Base-by-base conservation (phyloP, 257 asterid species). In the Striga asiatica region DNA sequence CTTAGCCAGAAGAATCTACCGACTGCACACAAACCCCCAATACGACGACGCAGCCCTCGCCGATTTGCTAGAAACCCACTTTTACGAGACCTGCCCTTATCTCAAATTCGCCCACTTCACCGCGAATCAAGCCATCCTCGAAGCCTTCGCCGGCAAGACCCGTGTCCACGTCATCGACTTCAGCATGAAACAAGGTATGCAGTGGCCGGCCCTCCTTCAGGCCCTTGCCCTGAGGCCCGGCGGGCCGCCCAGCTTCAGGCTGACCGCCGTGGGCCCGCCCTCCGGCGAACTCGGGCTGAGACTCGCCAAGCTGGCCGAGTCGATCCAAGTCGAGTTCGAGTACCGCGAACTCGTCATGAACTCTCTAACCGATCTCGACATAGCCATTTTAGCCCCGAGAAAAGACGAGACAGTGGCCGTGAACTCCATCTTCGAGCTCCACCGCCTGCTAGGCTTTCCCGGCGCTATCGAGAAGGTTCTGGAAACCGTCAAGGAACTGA, bases 61-160 rank as follows among this genome's bases (percentile, higher is more conserved):
- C 0, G 88, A 84, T 42, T 29, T 65, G 42, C 61, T 81, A 1
- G 80, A 84, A 58, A 81, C 69, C 77, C 94, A 84, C 67, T 84
- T 84, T 43, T 84, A 84, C 54, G 94, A 84, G 52, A 67, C 79
- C 27, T 81, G 92, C 39, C 94, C 94, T 3, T 81, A 84, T 53
- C 74, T 84, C 1, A 84, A 84, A 50, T 84, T 84, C 68, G 85
- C 92, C 0, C 94, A 84, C 59, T 84, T 84, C 29, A 84, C 94
- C 0, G 94, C 94, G 1, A 81, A 84, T 66, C 94, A 84, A 61
- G 94, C 92, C 0, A 84, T 84, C 2, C 71, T 84, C 1, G 94
- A 84, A 54, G 92, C 88, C 1, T 79, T 84, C 38, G 72, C 74
- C 0, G 78, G 76, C 8, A 75, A 77, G 32, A 66, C 3, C 0